phyloP scores from a whole-genome alignment of 2,329 filamentous ascomycete species.

The Truncatella angustata region DNA sequence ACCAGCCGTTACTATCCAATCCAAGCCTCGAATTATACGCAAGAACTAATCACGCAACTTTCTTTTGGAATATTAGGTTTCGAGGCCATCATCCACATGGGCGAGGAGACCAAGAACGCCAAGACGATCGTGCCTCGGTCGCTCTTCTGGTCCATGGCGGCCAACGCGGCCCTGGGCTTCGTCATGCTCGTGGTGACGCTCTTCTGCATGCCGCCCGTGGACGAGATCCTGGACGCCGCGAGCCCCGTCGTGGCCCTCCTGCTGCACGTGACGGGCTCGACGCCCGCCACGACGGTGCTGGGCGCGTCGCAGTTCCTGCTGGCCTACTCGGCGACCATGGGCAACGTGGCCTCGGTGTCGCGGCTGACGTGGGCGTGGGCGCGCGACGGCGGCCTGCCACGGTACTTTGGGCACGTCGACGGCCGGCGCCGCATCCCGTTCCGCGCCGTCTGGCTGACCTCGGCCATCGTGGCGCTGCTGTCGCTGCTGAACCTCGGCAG shows the following conservation, averaged over 20 bases:
- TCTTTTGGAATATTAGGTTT: slow-evolving; percentile 6
- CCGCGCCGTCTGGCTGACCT: slow-evolving; percentile 10
- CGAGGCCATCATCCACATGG: slow-evolving; percentile 13
- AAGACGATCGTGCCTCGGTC: slow-evolving; percentile 10
- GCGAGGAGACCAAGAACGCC: slow-evolving; percentile 14
- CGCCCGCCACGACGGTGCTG: slow-evolving; percentile 5
- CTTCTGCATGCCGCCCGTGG: slow-evolving; percentile 12
- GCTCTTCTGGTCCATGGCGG: slow-evolving; percentile 12
- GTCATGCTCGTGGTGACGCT: slow-evolving; percentile 6
- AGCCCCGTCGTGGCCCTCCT: slow-evolving; percentile 11
- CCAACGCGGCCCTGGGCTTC: slow-evolving; percentile 8
- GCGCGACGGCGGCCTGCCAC: slow-evolving; percentile 11
- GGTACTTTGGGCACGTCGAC: slow-evolving; percentile 12
- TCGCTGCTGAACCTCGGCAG: slow-evolving; percentile 11
- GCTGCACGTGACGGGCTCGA: background rate
- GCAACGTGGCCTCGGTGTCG: slow-evolving; percentile 9
- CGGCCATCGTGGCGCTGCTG: slow-evolving; percentile 7
- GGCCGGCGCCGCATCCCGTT: slow-evolving; percentile 10
- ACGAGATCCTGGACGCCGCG: slow-evolving; percentile 5
- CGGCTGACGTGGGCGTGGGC: slow-evolving; percentile 12
- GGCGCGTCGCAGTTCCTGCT: background rate
- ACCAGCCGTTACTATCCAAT: background rate
- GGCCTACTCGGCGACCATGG: slow-evolving; percentile 4
- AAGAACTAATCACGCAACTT: too few species aligned
- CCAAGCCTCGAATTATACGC: too few species aligned